These are phyloP conservation scores for Castanospermum australe DNA, from an alignment of 306 rosid genomes.

Conservation along the genomic window DNA sequence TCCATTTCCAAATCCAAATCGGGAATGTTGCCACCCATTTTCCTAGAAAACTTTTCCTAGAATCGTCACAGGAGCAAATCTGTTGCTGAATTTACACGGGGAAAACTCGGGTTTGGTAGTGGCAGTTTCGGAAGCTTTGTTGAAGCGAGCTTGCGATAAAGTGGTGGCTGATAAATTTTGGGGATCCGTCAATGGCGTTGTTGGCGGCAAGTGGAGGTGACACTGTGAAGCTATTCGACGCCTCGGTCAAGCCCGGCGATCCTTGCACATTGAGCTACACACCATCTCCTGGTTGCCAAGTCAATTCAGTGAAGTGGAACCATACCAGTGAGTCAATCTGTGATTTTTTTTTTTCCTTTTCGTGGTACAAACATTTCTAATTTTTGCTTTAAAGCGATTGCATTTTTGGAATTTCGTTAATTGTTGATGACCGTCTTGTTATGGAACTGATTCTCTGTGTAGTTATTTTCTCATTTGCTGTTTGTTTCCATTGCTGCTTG, in stretches of 20 bases:
- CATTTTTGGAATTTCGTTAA: slow-evolving; percentile 2
- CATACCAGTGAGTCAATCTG: slow-evolving; percentile 75
- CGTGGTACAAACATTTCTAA: neutral
- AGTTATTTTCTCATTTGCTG: neutral
- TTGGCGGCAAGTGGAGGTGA: slow-evolving; percentile 93
- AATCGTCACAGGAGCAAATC: neutral
- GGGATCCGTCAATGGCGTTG: slow-evolving; percentile 76
- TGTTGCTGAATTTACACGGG: neutral
- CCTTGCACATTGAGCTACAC: slow-evolving; percentile 84
- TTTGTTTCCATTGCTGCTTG: neutral
- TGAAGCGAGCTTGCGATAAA: neutral
- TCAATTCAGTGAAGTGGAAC: slow-evolving; percentile 95
- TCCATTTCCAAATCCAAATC: slow-evolving; percentile 26
- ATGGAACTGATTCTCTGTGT: neutral
- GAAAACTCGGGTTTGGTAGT: neutral
- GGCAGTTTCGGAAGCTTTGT: neutral
- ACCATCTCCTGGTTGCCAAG: slow-evolving; percentile 76
- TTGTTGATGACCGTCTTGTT: neutral
- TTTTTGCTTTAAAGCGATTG: slow-evolving; percentile 5
- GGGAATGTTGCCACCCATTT: neutral
- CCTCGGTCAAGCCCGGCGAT: slow-evolving; percentile 79
- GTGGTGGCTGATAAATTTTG: slow-evolving; percentile 31
- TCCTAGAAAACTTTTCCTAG: neutral
- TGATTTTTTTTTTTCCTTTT: neutral
- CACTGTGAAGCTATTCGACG: slow-evolving; percentile 90